Evolutionary conservation across 441 rosid species (phyloP).

Genomic region (Populus hybrid): DNA sequence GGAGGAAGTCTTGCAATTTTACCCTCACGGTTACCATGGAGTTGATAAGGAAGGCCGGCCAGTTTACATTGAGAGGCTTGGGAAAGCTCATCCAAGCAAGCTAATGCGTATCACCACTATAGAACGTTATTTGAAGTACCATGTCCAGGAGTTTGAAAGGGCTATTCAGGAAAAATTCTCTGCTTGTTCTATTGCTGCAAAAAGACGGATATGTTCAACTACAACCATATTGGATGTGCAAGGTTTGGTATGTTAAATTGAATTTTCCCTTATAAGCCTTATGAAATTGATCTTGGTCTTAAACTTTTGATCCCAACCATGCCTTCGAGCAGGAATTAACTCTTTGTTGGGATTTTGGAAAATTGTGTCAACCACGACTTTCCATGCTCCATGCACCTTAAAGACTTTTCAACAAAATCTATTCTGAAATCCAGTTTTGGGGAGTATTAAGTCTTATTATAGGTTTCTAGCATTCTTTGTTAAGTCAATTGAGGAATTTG

Average conservation of each 20-base stretch:
- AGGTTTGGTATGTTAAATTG: slow-evolving; percentile 65
- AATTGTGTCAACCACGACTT: not conserved
- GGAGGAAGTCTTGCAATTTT: slow-evolving; percentile 89
- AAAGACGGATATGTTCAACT: slow-evolving; percentile 67
- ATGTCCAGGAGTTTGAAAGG: slow-evolving; percentile 95
- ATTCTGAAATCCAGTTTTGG: not conserved
- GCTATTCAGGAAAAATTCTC: slow-evolving; percentile 83
- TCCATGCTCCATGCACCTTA: not conserved
- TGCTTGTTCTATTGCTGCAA: slow-evolving; percentile 93
- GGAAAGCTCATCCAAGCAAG: slow-evolving; percentile 84
- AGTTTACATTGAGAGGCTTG: slow-evolving; percentile 90
- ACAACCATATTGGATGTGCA: slow-evolving; percentile 91
- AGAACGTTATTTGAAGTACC: slow-evolving; percentile 85
- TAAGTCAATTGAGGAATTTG: not conserved
- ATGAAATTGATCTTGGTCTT: slow-evolving; percentile 9
- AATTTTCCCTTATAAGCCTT: slow-evolving; percentile 12
- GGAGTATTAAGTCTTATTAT: not conserved
- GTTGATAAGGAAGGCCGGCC: slow-evolving; percentile 98
- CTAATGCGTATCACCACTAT: slow-evolving; percentile 80
- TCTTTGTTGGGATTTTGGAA: not conserved
- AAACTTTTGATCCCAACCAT: not conserved
- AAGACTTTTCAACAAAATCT: not conserved
- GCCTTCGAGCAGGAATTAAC: slow-evolving; percentile 6
- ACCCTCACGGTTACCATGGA: slow-evolving; percentile 97
- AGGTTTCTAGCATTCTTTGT: not conserved